phyloP scores from a whole-genome alignment of 2,329 filamentous ascomycete genomes.

The Trichoderma sp. region DNA sequence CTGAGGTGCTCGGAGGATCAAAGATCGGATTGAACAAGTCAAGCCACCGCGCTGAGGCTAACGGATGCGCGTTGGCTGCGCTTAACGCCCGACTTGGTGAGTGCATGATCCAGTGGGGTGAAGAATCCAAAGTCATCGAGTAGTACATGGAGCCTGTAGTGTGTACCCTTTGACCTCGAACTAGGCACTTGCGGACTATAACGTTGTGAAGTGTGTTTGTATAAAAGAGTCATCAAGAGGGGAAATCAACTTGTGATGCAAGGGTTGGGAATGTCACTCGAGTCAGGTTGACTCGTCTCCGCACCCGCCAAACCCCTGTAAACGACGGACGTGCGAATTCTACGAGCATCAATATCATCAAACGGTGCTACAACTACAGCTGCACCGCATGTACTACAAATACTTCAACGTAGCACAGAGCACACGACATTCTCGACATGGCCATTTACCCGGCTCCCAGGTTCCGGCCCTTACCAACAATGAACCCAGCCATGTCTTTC shows the following conservation, averaged over 20 bases:
- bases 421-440: not conserved
- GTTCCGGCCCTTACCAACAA: not conserved
- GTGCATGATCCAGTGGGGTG: not conserved
- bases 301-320: not conserved
- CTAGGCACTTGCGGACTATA: not conserved
- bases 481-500: not conserved
- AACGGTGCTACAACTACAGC: not conserved
- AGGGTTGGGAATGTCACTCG: not conserved
- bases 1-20: not conserved
- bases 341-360: not conserved
- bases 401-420: not conserved
- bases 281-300: not conserved
- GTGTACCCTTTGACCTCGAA: not conserved
- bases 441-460: not conserved
- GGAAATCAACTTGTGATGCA: not conserved
- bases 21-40: not conserved
- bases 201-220: not conserved
- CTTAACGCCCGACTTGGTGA: not conserved
- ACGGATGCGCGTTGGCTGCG: not conserved
- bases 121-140: too few relatives aligned
- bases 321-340: not conserved
- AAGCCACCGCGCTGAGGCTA: not conserved
- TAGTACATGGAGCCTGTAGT: too few relatives aligned
- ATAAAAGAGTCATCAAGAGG: not conserved
- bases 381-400: not conserved